A percentile compares a stretch with the other conserved stretches of the same genome.
Evolutionary conservation across 2,329 filamentous ascomycete genomes (phyloP).

Genomic region (Ciborinia camelliae): DNA sequence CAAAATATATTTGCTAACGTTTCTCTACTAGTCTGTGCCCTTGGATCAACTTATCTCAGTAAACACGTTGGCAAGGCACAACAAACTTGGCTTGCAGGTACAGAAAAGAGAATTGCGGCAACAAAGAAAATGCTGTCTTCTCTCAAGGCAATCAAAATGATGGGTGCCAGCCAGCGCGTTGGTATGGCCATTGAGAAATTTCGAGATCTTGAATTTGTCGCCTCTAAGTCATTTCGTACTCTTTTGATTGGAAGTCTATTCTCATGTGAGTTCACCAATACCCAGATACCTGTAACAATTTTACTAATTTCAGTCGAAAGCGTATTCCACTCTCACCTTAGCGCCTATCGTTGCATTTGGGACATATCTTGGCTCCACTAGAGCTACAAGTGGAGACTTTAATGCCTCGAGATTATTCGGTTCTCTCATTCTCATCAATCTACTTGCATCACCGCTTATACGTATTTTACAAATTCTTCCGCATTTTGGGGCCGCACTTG

Average conservation of each 20-base stretch:
- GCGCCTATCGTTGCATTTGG: background rate
- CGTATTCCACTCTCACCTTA: background rate
- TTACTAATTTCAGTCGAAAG: background rate
- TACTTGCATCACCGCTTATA: background rate
- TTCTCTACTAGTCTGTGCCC: background rate
- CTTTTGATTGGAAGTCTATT: background rate
- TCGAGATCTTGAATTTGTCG: background rate
- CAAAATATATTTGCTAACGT: background rate
- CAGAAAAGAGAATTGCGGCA: constrained; percentile 34
- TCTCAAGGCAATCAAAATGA: constrained; percentile 38
- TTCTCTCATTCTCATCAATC: background rate
- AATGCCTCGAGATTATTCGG: background rate
- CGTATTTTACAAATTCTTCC: background rate
- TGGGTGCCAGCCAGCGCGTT: constrained; percentile 34
- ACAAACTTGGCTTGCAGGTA: constrained; percentile 34
- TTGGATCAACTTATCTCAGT: constrained; percentile 22
- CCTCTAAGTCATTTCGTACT: background rate
- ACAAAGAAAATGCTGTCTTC: constrained; percentile 34
- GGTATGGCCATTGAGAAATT: constrained; percentile 21
- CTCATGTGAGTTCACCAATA: background rate
- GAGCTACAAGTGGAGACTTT: background rate
- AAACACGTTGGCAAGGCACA: constrained; percentile 30
- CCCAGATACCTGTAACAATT: background rate
- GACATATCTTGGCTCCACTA: background rate
- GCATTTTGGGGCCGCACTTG: background rate